phyloP scores from a whole-genome alignment of 2,329 filamentous ascomycete species.

The Stemphylium vesicarium region DNA sequence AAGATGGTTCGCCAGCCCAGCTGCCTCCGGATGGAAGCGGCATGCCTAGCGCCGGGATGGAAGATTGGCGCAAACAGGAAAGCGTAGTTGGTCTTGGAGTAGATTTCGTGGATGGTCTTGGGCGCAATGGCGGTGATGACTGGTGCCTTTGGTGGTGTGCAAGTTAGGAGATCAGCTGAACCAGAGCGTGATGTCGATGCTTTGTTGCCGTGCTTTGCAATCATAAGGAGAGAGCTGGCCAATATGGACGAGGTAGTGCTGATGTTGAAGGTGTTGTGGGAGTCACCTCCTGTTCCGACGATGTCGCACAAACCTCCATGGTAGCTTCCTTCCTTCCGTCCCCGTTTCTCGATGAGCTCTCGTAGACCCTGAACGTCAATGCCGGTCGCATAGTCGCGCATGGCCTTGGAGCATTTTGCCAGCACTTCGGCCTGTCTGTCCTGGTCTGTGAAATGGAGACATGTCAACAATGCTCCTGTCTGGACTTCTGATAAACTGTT shows the following conservation, averaged over 20 bases:
- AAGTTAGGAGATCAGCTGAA: constrained; percentile 86
- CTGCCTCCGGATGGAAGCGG: constrained; percentile 82
- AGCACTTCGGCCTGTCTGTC: constrained; percentile 86
- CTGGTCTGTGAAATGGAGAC: constrained; percentile 87
- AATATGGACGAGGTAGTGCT: constrained; percentile 94
- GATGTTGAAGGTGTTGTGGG: constrained; percentile 98
- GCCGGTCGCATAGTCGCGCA: constrained; percentile 78
- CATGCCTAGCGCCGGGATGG: constrained; percentile 92
- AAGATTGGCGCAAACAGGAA: constrained; percentile 97
- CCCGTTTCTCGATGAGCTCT: constrained; percentile 65
- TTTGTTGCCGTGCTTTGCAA: constrained; percentile 95
- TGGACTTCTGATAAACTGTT: constrained; percentile 88
- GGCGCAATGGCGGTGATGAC: constrained; percentile 77
- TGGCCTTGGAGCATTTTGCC: constrained; percentile 79
- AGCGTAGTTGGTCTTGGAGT: constrained; percentile 83
- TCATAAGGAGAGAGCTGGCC: constrained; percentile 80
- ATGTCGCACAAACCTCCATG: constrained; percentile 89
- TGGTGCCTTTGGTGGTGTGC: constrained; percentile 74
- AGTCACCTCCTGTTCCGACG: constrained; percentile 94
- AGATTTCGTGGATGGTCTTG: constrained; percentile 72
- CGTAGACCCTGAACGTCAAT: constrained; percentile 71
- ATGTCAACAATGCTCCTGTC: constrained; percentile 84
- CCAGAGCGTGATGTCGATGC: constrained; percentile 95
- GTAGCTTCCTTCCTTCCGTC: constrained; percentile 74
- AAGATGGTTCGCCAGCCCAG: constrained; percentile 96